Percentiles rank a stretch among this genome's conserved stretches.
Evolutionary conservation across 2,329 filamentous ascomycete genomes (phyloP).

Genomic region (Fusarium denticulatum): DNA sequence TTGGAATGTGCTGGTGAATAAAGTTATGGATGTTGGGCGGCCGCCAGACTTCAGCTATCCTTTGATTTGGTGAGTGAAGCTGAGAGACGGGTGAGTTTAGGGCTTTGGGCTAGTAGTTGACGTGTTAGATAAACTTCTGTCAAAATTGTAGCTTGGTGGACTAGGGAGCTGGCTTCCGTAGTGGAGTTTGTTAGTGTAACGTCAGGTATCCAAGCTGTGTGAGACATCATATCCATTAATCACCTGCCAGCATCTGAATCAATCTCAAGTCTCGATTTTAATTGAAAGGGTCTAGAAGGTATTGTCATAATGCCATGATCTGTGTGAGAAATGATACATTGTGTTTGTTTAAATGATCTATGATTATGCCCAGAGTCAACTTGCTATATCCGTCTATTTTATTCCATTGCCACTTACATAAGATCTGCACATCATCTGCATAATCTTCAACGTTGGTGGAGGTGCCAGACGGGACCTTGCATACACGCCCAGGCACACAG

Average conservation of each 20-base stretch:
- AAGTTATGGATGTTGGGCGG: background rate
- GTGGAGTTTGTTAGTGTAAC: background rate
- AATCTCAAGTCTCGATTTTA: too few relatives aligned
- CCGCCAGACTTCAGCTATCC: background rate
- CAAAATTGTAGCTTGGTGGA: background rate
- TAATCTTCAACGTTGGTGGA: background rate
- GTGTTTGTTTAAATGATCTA: background rate
- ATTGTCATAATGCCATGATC: fast-evolving
- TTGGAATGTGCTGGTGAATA: background rate
- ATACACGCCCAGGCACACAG: background rate
- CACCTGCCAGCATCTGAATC: background rate
- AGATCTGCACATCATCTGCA: background rate
- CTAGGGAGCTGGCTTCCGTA: conserved; percentile 1
- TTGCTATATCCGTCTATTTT: background rate
- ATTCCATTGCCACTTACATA: background rate
- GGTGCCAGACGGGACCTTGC: background rate
- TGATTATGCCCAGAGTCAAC: background rate
- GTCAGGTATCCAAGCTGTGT: background rate
- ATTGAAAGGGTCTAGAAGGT: too few relatives aligned
- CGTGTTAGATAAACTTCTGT: conserved; percentile 14
- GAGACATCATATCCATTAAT: conserved; percentile 1
- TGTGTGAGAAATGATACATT: background rate
- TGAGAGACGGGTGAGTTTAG: background rate
- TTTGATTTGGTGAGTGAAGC: background rate
- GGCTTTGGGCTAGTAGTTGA: background rate